Base-by-base conservation (phyloP, 2,329 filamentous ascomycete species). In the Ceratocystis lukuohia region DNA sequence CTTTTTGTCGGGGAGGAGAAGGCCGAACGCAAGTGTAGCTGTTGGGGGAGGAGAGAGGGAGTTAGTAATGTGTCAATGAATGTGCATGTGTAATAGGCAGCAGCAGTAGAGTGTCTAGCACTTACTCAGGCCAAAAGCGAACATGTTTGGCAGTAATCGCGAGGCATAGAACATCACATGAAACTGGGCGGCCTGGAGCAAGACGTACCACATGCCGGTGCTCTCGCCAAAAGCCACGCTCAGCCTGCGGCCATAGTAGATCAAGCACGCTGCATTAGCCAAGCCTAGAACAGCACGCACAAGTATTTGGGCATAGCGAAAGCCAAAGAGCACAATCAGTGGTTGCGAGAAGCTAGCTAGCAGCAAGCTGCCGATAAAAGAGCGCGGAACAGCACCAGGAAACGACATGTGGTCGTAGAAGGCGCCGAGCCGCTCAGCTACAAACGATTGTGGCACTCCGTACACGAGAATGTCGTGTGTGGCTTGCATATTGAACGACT, bases 401-500 rank as follows among this genome's bases (percentile, higher is more conserved):
- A 97, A 99, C 22, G 84, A 81, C 71, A 94, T 85, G 78, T 99
- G 94, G 74, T 99, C 94, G 77, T 95, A 99, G 63, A 83, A 78
- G 2, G 79, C 73, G 25, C 37, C 33, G 17, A 94, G 77, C 48
- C 79, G 81, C 12, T 79, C 74, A 64, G 77, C 73, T 17, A 82
- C 74, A 70, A 86, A 79, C n/a, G 66, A 50, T 22, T 76, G 74
- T 0, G 90, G 89, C 1, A 89, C 84, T 28, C 91, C 91, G 74
- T 94, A 91, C 46, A 83, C 82, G 68, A 96, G 76, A 45, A 99
- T 88, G 74, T 99, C 94, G 75, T 97, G 94, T 2, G 86, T 83
- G 5, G 94, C 94, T 75, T 99, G 94, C 67, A 97, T 85, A 75
- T 96, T 96, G 82, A 99, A 97, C 0, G 93, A 97, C 76, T 99